These are phyloP conservation scores for Amanita fuliginea DNA, from an alignment of 768 basidiomycete species.

Conservation along the genomic window DNA sequence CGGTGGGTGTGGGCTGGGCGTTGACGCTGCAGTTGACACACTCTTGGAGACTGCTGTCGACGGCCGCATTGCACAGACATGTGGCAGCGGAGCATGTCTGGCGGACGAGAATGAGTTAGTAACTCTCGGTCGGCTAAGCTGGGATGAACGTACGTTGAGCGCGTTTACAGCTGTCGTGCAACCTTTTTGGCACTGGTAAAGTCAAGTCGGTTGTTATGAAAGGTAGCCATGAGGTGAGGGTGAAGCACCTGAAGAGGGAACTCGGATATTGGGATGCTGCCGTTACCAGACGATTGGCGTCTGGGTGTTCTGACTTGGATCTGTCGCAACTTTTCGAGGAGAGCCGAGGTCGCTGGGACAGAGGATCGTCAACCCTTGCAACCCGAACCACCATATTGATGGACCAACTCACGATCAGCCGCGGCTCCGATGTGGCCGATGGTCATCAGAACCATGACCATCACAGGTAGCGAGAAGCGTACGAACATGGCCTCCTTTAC, in stretches of 20 bases:
- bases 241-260: background rate
- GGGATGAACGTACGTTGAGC: background rate
- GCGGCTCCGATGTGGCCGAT: background rate
- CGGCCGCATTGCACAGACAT: background rate
- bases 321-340: background rate
- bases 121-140: background rate
- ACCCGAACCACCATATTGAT: too few species aligned
- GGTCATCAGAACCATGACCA: background rate
- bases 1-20: background rate
- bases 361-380: background rate
- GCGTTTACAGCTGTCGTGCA: background rate
- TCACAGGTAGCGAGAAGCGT: background rate
- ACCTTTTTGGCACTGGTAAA: background rate
- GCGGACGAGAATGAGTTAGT: background rate
- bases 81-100: background rate
- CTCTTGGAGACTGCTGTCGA: background rate
- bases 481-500: background rate
- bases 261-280: background rate
- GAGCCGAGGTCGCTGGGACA: background rate
- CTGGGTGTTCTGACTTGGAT: background rate
- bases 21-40: conserved; percentile 4
- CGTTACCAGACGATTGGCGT: background rate
- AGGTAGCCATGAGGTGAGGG: background rate
- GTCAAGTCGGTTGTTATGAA: background rate
- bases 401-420: background rate